Evolutionary conservation across 1,284 basidiomycete species (phyloP).

Genomic region (Agroathelia rolfsii): DNA sequence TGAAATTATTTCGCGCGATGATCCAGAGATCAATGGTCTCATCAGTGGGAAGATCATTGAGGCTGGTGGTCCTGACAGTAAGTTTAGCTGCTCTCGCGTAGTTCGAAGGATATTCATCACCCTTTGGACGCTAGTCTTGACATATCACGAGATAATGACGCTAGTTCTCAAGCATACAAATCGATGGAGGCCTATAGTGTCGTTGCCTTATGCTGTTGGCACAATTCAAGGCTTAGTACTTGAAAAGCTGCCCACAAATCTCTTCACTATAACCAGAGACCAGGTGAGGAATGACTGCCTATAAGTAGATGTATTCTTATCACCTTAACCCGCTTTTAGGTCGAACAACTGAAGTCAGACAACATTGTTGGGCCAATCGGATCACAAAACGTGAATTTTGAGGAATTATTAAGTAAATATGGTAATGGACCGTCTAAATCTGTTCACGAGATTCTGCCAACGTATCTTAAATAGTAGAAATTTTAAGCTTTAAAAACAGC

Average conservation of each 20-base stretch:
- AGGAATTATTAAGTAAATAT: conserved; percentile 30
- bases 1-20: conserved; percentile 44
- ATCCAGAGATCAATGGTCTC: conserved; percentile 26
- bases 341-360: conserved; percentile 49
- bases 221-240: conserved; percentile 50
- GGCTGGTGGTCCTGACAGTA: conserved; percentile 60
- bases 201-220: conserved; percentile 52
- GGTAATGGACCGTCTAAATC: conserved; percentile 30
- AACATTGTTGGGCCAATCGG: conserved; percentile 38
- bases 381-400: conserved; percentile 30
- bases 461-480: conserved; percentile 31
- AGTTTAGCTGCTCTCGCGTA: conserved; percentile 13
- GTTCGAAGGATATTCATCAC: conserved; percentile 1
- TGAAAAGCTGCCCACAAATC: conserved; percentile 50
- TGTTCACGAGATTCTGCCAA: conserved; percentile 44
- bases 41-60: conserved; percentile 53
- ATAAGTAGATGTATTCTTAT: not conserved
- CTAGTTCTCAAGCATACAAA: conserved; percentile 44
- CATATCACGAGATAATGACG: conserved; percentile 56
- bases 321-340: conserved; percentile 22
- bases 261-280: conserved; percentile 57
- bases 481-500: no score
- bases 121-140: conserved; percentile 36
- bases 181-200: conserved; percentile 44
- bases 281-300: conserved; percentile 33